phyloP scores from a whole-genome alignment of 306 rosid genomes.

The Prosopis cineraria region DNA sequence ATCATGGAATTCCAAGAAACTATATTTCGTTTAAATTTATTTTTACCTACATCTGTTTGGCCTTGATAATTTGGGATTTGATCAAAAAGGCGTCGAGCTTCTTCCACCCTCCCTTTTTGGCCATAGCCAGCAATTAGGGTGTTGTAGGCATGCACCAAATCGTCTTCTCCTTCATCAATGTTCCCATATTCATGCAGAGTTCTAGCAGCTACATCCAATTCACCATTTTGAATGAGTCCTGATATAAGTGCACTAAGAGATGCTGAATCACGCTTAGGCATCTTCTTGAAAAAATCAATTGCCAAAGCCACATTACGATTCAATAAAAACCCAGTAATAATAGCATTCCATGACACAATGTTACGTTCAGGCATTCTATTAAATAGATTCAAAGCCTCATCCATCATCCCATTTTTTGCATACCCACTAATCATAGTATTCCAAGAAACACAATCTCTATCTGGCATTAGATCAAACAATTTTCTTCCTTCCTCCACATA shows the following conservation, averaged over 20 bases:
- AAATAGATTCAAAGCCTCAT: slow-evolving; percentile 47
- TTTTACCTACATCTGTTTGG: slow-evolving; percentile 13
- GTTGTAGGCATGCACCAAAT: slow-evolving; percentile 51
- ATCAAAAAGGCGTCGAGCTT: slow-evolving; percentile 49
- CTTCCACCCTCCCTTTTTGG: slow-evolving; percentile 49
- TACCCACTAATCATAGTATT: slow-evolving; percentile 53
- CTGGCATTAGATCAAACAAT: slow-evolving; percentile 48
- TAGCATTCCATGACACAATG: slow-evolving; percentile 50
- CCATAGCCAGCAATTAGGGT: slow-evolving; percentile 51
- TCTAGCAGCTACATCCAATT: slow-evolving; percentile 39
- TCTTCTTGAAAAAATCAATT: slow-evolving; percentile 35
- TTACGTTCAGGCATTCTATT: slow-evolving; percentile 43
- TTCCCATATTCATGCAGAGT: slow-evolving; percentile 40
- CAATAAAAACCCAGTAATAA: slow-evolving; percentile 51
- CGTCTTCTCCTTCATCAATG: slow-evolving; percentile 28
- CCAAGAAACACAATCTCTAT: slow-evolving; percentile 54
- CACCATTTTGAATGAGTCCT: slow-evolving; percentile 48
- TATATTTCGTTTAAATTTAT: slow-evolving; percentile 44
- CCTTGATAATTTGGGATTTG: slow-evolving; percentile 32
- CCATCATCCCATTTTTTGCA: slow-evolving; percentile 50
- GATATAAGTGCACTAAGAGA: slow-evolving; percentile 46
- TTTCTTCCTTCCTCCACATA: slow-evolving; percentile 40
- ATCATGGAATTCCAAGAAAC: slow-evolving; percentile 59
- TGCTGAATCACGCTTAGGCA: slow-evolving; percentile 43
- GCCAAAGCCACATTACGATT: slow-evolving; percentile 48